Evolutionary conservation across 1,284 basidiomycete species (phyloP).

Genomic region (Ganoderma lucidum): DNA sequence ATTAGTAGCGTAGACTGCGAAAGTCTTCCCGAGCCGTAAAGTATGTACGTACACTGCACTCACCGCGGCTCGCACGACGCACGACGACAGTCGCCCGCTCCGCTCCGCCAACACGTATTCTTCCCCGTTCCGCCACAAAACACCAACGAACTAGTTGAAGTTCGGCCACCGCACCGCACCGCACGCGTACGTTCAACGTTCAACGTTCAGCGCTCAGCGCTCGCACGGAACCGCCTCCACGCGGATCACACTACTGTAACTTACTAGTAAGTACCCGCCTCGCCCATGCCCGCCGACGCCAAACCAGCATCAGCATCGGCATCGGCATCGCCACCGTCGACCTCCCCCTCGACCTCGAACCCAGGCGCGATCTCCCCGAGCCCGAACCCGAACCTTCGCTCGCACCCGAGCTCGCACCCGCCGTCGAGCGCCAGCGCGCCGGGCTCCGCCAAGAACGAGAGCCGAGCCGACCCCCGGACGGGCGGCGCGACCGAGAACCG

Average conservation of each 20-base stretch:
- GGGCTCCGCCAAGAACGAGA: conserved; percentile 16
- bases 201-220: too few relatives aligned
- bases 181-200: too few relatives aligned
- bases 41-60: background rate
- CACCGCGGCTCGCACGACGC: too few relatives aligned
- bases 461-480: conserved; percentile 7
- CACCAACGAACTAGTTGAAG: background rate
- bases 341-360: background rate
- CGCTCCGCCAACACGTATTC: background rate
- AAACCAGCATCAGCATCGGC: too few relatives aligned
- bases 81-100: background rate
- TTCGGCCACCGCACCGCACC: background rate
- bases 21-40: background rate
- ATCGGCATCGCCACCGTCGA: too few relatives aligned
- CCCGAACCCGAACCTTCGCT: background rate
- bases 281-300: background rate
- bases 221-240: background rate
- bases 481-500: conserved; percentile 14
- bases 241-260: background rate
- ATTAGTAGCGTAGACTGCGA: background rate
- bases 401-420: background rate
- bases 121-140: background rate
- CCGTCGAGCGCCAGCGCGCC: too few relatives aligned
- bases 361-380: background rate
- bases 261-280: too few relatives aligned